Conservation (phyloP, 2,329 filamentous ascomycete genomes). For the Chaetomiaceae sp. region DNA sequence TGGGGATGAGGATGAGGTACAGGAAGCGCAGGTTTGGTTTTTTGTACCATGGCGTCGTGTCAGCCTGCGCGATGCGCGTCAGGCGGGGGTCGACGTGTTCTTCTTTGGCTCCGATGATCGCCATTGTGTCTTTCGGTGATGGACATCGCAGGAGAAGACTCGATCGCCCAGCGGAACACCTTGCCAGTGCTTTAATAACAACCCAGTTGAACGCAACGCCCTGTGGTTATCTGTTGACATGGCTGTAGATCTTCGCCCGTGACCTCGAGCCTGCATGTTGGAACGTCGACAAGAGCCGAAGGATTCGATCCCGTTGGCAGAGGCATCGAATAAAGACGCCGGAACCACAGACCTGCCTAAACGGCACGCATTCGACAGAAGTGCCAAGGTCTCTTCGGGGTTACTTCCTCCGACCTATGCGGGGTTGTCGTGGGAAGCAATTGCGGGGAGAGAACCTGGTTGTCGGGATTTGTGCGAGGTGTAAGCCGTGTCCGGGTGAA, state of each 20-base stretch:
- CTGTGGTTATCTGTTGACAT: background rate
- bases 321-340: background rate
- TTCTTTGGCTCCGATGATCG: constrained; percentile 34
- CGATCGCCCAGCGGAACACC: background rate
- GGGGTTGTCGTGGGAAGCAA: constrained; percentile 9
- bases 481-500: background rate
- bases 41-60: constrained; percentile 37
- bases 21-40: constrained; percentile 38
- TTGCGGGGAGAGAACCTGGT: constrained; percentile 6
- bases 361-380: background rate
- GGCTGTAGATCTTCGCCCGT: constrained; percentile 1
- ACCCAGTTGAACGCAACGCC: background rate
- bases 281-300: background rate
- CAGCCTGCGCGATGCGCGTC: constrained; percentile 34
- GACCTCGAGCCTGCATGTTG: background rate
- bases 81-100: constrained; percentile 34
- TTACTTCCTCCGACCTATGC: constrained; percentile 21
- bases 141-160: background rate
- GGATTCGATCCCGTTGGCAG: background rate
- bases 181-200: background rate
- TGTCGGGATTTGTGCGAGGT: constrained; percentile 1
- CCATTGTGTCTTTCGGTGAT: constrained; percentile 11
- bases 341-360: background rate
- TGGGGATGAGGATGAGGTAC: constrained; percentile 39
- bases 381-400: constrained; percentile 21